Evolutionary conservation across 306 rosid genomes (phyloP), one percentile per base, ranked within the genome.

Genomic region (Mimosa bimucronata): DNA sequence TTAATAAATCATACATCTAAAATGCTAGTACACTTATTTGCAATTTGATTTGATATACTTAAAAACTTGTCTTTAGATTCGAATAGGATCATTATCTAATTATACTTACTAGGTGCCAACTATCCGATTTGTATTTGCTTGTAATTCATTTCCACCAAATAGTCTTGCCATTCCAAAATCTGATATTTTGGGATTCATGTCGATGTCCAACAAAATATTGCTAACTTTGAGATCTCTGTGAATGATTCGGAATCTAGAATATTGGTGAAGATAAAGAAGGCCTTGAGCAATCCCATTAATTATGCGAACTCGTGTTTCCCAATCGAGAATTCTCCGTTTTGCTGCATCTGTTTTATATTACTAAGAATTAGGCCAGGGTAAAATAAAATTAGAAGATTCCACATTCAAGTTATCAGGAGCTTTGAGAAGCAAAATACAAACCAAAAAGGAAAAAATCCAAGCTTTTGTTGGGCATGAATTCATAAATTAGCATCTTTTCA

Each of bases 41-140:
- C 21, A 7, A 6, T 65, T 2, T 37, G 45, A 18, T 4, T 65
- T 65, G 25, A 19, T 66, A 26, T 9, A 37, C 46, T 37, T 18
- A n/a, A 34, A 37, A 18, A 4, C 9, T 18, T 37, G 46, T 31
- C 69, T 30, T 64, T 2, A 8, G 45, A 4, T 2, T 16, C 26
- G 0, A 23, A 6, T 4, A 38, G 13, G 9, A 46, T n/a, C n/a
- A n/a, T 18, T 8, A 55, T 26, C 5, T 12, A 26, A 25, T 41
- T 46, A 3, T 38, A 77, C 89, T 86, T 80, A 86, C 87, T 83
- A 83, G 6, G 85, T 86, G 12, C 83, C 89, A 66, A 80, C 83
- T 18, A 86, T 80, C 2, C 80, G 62, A 0, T 76, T 86, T 42
- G 86, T 82, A 25, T 86, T 86, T 76, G 80, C 82, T 79, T 76